Conservation (phyloP, 2,329 filamentous ascomycete species). For the Pseudomassariella vexata region DNA sequence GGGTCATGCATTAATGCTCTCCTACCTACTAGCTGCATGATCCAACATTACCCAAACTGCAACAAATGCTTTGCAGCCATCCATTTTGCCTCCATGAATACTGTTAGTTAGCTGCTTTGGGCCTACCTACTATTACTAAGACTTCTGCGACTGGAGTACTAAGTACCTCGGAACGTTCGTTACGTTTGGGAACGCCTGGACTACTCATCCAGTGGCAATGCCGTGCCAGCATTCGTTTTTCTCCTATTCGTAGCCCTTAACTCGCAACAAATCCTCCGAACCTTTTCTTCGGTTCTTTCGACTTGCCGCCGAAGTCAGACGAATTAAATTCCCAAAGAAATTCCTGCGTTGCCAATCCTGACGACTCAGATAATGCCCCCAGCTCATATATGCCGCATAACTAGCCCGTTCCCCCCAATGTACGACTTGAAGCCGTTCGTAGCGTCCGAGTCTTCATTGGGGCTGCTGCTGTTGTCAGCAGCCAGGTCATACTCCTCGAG, state of each 20-base stretch:
- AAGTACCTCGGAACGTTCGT: no score
- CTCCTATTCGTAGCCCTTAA: neutral
- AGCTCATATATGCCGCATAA: conserved; percentile 19
- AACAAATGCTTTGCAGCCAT: no score
- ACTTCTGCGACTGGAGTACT: no score
- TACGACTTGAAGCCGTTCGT: conserved; percentile 23
- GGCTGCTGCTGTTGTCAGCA: conserved; percentile 25
- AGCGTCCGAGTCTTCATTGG: conserved; percentile 22
- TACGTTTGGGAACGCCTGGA: no score
- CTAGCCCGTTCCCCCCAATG: conserved; percentile 30
- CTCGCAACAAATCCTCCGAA: neutral
- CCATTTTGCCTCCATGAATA: no score
- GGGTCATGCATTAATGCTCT: no score
- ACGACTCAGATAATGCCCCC: neutral
- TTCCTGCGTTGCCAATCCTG: neutral
- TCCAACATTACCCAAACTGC: no score
- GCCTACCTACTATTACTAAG: no score
- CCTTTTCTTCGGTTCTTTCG: neutral
- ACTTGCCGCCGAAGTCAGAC: neutral
- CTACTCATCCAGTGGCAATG: neutral
- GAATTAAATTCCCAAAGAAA: neutral
- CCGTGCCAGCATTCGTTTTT: neutral
- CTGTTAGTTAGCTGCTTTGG: no score
- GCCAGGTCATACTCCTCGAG: conserved; percentile 46
- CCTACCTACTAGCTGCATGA: no score